Evolutionary conservation across 2,329 filamentous ascomycete genomes (phyloP).

Genomic region (Neonectria punicea): DNA sequence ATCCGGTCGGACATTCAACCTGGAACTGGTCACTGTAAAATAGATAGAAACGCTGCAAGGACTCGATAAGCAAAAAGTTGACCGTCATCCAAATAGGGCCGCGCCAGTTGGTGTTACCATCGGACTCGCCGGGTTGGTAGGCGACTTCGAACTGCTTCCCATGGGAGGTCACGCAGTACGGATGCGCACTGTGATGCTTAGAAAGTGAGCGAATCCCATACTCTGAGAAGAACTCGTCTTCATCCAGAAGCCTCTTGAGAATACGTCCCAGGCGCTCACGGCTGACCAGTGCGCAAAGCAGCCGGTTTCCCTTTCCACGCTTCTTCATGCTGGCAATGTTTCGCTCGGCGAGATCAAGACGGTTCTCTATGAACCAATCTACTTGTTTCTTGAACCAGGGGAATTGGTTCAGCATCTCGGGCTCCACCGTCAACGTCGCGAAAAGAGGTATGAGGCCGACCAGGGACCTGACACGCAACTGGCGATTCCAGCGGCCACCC

Average conservation of each 20-base stretch:
- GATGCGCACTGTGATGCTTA: conserved; percentile 88
- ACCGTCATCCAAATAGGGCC: conserved; percentile 96
- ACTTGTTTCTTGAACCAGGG: conserved; percentile 93
- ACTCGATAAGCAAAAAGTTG: conserved; percentile 94
- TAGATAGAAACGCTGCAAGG: conserved; percentile 93
- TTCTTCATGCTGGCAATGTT: conserved; percentile 95
- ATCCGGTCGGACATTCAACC: conserved; percentile 93
- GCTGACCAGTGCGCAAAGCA: conserved; percentile 89
- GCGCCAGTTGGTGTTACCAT: conserved; percentile 98
- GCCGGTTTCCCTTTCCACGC: conserved; percentile 88
- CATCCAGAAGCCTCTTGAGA: conserved; percentile 89
- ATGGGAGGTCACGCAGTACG: conserved; percentile 95
- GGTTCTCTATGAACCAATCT: conserved; percentile 93
- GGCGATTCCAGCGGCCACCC: conserved; percentile 92
- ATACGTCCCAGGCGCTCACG: conserved; percentile 91
- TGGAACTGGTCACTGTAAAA: conserved; percentile 92
- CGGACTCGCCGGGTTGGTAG: conserved; percentile 93
- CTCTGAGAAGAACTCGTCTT: conserved; percentile 90
- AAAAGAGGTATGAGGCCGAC: conserved; percentile 95
- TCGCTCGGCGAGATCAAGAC: conserved; percentile 85
- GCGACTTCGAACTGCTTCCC: conserved; percentile 87
- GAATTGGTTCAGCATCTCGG: conserved; percentile 90
- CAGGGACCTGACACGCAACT: conserved; percentile 89
- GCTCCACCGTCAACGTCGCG: conserved; percentile 90
- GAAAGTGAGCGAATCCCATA: conserved; percentile 93